Evolutionary conservation across 2,329 filamentous ascomycete species (phyloP), one percentile per base, ranked within the genome.

Genomic region (Trichophaea hybrida): DNA sequence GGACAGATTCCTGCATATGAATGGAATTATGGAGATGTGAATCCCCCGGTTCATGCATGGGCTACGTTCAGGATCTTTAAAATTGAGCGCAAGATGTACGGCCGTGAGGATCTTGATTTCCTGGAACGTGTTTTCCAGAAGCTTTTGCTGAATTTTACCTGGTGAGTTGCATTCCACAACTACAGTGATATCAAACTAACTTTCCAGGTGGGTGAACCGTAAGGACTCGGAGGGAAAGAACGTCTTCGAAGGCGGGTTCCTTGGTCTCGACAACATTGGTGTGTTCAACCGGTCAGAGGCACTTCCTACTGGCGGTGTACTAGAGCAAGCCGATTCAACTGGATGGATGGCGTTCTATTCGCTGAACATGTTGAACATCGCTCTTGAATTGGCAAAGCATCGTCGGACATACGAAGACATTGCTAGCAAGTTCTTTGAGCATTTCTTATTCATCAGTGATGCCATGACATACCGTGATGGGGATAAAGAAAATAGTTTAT

Each of bases 311-410:
- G 91, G 91, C 35, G 91, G 93, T 73, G 84, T 89, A 1, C 80
- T 97, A 6, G 91, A 97, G 73, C 91, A 97, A 74, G 93, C 93
- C 15, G 91, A 97, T 76, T 95, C 89, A 71, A 97, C 91, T 7
- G 91, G 91, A 35, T 97, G 91, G 91, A 97, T 97, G 91, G 91
- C 88, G 7, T 97, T 97, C 73, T 97, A 94, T 76, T 95, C 86
- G 69, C 75, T 97, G 64, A 89, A 83, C 74, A 97, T 97, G 91
- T 78, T 97, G 69, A 97, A 97, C 74, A 97, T 97, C 69, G 84
- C 90, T 12, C 79, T 97, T 10, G 93, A 97, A 74, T 78, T 97
- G 66, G 90, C 91, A 61, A 97, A 97, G 75, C 88, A 96, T 72
- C 84, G 93, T 50, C 84, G 90, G 44, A 95, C 85, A 59, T 97